Evolutionary conservation across 164 flowering plant species (phyloP).

Genomic region (Platanus orientalis): DNA sequence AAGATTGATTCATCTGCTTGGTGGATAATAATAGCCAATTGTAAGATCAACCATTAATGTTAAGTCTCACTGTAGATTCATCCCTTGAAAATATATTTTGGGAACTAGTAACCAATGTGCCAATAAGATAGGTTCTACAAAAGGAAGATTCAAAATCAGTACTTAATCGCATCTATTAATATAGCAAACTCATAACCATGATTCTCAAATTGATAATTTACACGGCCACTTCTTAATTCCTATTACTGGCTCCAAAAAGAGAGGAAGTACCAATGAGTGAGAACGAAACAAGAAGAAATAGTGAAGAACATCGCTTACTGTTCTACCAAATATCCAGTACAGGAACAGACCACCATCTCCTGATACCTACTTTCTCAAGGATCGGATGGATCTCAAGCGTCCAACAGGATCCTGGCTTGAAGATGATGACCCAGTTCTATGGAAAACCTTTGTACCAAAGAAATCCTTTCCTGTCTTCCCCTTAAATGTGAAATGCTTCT

Average conservation of each 20-base stretch:
- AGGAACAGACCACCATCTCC: not conserved
- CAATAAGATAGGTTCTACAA: no score
- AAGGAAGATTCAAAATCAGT: no score
- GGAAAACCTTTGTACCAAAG: slow-evolving; percentile 23
- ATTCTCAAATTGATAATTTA: not conserved
- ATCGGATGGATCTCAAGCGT: slow-evolving; percentile 6
- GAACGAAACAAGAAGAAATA: no score
- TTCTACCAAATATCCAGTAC: not conserved
- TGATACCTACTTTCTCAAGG: slow-evolving; percentile 12
- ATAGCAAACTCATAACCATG: no score
- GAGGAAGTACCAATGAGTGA: not conserved
- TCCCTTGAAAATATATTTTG: no score
- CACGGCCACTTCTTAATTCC: slow-evolving; percentile 1
- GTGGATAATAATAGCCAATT: no score
- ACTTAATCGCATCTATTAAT: no score
- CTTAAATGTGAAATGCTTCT: slow-evolving; percentile 33
- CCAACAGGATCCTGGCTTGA: slow-evolving; percentile 12
- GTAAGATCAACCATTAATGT: no score
- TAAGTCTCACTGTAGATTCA: no score
- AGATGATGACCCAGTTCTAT: slow-evolving; percentile 27
- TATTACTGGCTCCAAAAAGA: not conserved
- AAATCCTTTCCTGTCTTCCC: slow-evolving; percentile 25
- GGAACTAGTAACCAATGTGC: no score
- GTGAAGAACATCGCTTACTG: no score
- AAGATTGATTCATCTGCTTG: no score